These are phyloP conservation scores for Glutinoglossum americanum DNA, from an alignment of 495 filamentous ascomycete species.

Conservation along the genomic window DNA sequence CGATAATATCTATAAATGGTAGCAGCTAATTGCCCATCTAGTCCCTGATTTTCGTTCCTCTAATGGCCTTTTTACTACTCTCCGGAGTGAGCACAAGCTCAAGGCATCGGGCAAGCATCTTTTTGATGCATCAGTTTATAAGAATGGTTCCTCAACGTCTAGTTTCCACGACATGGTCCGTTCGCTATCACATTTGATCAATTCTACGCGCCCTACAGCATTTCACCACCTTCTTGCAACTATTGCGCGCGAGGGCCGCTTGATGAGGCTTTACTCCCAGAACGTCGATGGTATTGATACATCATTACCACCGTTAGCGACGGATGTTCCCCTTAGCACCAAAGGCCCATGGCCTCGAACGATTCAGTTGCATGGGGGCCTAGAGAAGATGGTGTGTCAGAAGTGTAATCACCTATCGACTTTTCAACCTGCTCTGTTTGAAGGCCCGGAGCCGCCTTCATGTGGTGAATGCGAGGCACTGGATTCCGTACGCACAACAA, in stretches of 20 bases:
- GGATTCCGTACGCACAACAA: conserved; percentile 52
- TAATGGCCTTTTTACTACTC: conserved; percentile 63
- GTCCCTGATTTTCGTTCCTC: conserved; percentile 94
- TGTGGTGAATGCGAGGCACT: conserved; percentile 55
- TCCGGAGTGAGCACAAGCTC: conserved; percentile 67
- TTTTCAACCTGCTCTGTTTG: conserved; percentile 62
- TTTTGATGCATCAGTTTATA: conserved; percentile 94
- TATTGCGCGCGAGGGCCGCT: conserved; percentile 64
- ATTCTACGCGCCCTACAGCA: conserved; percentile 55
- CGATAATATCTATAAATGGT: not conserved
- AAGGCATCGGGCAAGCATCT: conserved; percentile 88
- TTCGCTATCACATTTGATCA: conserved; percentile 52
- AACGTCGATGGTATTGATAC: conserved; percentile 94
- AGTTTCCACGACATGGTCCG: conserved; percentile 94
- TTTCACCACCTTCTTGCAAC: conserved; percentile 92
- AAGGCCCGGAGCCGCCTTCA: conserved; percentile 62
- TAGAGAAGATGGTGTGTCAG: conserved; percentile 88
- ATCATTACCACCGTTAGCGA: conserved; percentile 55
- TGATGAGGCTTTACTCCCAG: conserved; percentile 86
- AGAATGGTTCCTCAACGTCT: conserved; percentile 63
- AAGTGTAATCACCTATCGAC: conserved; percentile 64
- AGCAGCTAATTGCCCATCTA: conserved; percentile 18
- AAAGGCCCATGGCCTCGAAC: conserved; percentile 88
- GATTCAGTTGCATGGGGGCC: conserved; percentile 81
- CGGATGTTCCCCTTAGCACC: conserved; percentile 43